phyloP scores from a whole-genome alignment of 2,329 filamentous ascomycete species.

The Pyricularia pennisetigena region DNA sequence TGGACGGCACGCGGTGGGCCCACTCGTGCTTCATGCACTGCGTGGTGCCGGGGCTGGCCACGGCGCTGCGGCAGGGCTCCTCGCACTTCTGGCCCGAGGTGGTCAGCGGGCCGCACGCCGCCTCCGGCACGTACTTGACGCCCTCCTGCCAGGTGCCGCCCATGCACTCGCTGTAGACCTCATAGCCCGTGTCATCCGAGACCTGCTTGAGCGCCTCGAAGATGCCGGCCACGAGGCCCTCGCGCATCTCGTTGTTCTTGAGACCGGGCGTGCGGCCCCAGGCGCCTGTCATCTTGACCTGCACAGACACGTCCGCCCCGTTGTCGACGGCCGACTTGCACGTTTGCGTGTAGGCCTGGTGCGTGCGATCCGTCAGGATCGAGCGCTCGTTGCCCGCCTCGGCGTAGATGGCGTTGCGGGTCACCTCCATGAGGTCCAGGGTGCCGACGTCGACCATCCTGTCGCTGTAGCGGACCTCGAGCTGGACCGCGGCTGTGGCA shows the following conservation, averaged over 20 bases:
- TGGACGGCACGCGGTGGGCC: not conserved
- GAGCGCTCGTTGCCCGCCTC: slow-evolving; percentile 1
- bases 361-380: not conserved
- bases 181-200: not conserved
- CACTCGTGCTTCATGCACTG: slow-evolving; percentile 1
- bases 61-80: not conserved
- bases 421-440: not conserved
- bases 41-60: not conserved
- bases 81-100: not conserved
- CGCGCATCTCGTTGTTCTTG: not conserved
- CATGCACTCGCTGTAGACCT: not conserved
- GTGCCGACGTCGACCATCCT: slow-evolving; percentile 3
- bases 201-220: not conserved
- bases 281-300: not conserved
- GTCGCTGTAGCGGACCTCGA: slow-evolving; percentile 1
- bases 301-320: not conserved
- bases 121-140: not conserved
- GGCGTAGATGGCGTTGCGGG: not conserved
- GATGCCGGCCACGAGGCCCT: not conserved
- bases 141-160: not conserved
- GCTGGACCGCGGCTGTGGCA: not conserved
- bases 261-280: slow-evolving; percentile 1
- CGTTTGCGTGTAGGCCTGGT: not conserved
- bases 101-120: not conserved
- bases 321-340: not conserved